A percentile compares a stretch with the other conserved stretches of the same genome.
Evolutionary conservation across 1,284 basidiomycete species (phyloP).

Genomic region (Anthracocystis walkeri): DNA sequence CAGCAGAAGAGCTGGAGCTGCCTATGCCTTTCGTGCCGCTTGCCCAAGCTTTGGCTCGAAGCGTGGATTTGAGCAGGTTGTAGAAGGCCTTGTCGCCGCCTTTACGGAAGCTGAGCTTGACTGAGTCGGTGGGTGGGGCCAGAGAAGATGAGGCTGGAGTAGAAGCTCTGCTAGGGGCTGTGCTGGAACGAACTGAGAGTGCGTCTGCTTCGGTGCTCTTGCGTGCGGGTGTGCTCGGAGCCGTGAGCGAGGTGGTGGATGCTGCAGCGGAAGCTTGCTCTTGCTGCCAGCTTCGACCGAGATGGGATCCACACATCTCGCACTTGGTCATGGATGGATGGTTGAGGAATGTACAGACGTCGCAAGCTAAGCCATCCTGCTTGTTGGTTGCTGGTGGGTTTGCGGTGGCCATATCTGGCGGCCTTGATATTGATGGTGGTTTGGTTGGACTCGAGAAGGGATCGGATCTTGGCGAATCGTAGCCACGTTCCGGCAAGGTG

Average conservation of each 20-base stretch:
- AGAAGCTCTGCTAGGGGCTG: constrained; percentile 61
- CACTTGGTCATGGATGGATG: constrained; percentile 80
- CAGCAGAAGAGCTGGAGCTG: background rate
- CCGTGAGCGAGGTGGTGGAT: constrained; percentile 24
- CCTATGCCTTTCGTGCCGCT: constrained; percentile 10
- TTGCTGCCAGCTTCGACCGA: constrained; percentile 70
- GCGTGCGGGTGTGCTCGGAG: constrained; percentile 29
- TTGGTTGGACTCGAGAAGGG: constrained; percentile 19
- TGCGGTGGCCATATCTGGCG: background rate
- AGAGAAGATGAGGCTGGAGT: constrained; percentile 75
- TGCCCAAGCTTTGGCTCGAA: constrained; percentile 83
- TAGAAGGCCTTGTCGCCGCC: constrained; percentile 91
- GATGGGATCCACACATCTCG: constrained; percentile 85
- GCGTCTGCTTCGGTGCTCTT: constrained; percentile 44
- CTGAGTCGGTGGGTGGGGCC: constrained; percentile 71
- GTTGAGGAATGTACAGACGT: constrained; percentile 92
- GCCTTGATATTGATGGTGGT: constrained; percentile 14
- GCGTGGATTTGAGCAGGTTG: constrained; percentile 79
- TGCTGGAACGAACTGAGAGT: constrained; percentile 31
- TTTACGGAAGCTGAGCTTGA: constrained; percentile 82
- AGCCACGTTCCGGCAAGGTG: constrained; percentile 4
- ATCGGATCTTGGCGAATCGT: constrained; percentile 11
- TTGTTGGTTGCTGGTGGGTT: background rate
- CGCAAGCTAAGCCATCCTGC: constrained; percentile 72
- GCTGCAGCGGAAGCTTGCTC: constrained; percentile 37